Evolutionary conservation across 73 alveolate species (phyloP).

Genomic region (Loxodes magnus): DNA sequence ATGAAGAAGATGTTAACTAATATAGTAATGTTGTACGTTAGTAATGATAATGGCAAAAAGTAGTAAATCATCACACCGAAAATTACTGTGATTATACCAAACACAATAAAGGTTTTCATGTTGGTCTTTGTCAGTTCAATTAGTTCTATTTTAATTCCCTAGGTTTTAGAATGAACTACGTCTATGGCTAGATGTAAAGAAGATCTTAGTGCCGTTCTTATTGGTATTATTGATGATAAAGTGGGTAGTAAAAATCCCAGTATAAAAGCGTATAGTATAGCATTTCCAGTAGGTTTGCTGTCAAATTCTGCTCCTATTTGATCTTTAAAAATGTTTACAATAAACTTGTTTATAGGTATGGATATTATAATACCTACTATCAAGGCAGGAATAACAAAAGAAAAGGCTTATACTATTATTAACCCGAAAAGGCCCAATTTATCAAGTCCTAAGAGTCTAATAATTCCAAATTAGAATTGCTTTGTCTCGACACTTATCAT

Average conservation of each 20-base stretch:
- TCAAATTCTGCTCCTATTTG: slow-evolving; percentile 39
- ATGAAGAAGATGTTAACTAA: slow-evolving; percentile 79
- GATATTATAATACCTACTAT: slow-evolving; percentile 46
- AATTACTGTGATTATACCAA: slow-evolving; percentile 75
- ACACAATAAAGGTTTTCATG: neutral
- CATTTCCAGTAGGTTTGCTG: slow-evolving; percentile 41
- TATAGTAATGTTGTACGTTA: slow-evolving; percentile 70
- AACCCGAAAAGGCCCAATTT: slow-evolving; percentile 46
- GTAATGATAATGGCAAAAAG: slow-evolving; percentile 83
- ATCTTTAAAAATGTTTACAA: slow-evolving; percentile 14
- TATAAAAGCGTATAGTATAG: slow-evolving; percentile 28
- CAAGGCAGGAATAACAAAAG: slow-evolving; percentile 74
- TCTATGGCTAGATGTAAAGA: slow-evolving; percentile 58
- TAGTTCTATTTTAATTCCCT: slow-evolving; percentile 38
- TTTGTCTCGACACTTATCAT: slow-evolving; percentile 73
- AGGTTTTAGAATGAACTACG: slow-evolving; percentile 35
- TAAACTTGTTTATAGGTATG: slow-evolving; percentile 17
- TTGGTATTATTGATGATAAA: slow-evolving; percentile 47
- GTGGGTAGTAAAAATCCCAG: slow-evolving; percentile 66
- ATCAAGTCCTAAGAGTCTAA: slow-evolving; percentile 68
- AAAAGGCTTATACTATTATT: slow-evolving; percentile 46
- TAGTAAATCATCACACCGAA: slow-evolving; percentile 91
- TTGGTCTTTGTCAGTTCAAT: slow-evolving; percentile 6
- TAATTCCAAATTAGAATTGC: slow-evolving; percentile 68
- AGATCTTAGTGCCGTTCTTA: slow-evolving; percentile 31